Evolutionary conservation across 495 filamentous ascomycete genomes (phyloP), one percentile per base, ranked within the genome.

Genomic region (Cercophora sp.): DNA sequence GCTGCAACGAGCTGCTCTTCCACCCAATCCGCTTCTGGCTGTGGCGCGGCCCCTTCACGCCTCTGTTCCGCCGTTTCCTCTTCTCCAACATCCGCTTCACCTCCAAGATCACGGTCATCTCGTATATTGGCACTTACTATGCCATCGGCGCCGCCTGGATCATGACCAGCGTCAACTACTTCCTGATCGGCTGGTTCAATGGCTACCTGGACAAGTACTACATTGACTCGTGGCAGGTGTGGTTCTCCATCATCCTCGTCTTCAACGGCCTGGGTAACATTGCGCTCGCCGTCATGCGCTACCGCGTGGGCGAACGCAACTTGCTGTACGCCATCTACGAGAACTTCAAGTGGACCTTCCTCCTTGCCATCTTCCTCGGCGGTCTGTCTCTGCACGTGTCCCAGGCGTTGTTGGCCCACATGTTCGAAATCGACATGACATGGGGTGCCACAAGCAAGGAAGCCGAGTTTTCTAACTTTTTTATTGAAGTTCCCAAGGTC

Each of bases 101-200:
- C 4, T 86, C 83, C 49, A 91, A 91, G 67, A 68, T 90, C 62
- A 90, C 87, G 26, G 85, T 91, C 58, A 74, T 90, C 60, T 87
- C 87, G 0, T 91, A 91, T 63, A 86, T 91, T 56, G 87, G 88
- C n/a, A 91, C 87, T 13, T 91, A 91, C 71, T 91, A 91, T 65
- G 87, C 87, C 47, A 85, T 91, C 52, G 87, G 79, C 19, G 83
- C 85, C 8, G 84, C 87, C 35, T 90, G 87, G 87, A 77, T 90
- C 60, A 77, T 91, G 72, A 90, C 87, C 2, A 74, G 83, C 8
- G 72, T 74, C 55, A 91, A 91, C 70, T 91, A 89, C 67, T 87
- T 91, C 72, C 69, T 87, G 45, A 79, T 87, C 48, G 87, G 85
- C 48, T 86, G 83, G 82, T 87, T 82, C 73, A 84, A 82, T 62